Evolutionary conservation across 2,329 filamentous ascomycete genomes (phyloP), one percentile per base, ranked within the genome.

Genomic region (Teratosphaeriaceae sp.): DNA sequence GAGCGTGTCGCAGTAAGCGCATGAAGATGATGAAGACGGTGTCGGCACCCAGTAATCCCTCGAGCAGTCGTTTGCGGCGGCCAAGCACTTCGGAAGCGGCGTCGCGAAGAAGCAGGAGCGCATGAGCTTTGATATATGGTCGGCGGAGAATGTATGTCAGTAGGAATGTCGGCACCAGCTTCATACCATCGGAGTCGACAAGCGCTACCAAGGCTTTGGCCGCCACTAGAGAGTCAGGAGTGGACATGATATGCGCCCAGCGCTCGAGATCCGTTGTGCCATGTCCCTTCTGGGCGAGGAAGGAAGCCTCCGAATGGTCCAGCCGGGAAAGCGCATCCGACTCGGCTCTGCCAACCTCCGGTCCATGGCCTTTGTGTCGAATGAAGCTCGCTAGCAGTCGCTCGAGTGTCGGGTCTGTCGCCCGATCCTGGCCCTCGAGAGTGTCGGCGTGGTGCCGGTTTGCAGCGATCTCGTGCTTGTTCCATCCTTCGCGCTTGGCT

Each of bases 1-100:
- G 68, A 44, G 74, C 73, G 61, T 74, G 72, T 15, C 68, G 68
- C 27, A 77, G 54, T 21, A 79, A 61, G 18, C 72, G 68, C 38
- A 67, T 55, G 39, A 72, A 64, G 22, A 74, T 57, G 16, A 62
- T 55, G 49, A 68, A 60, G 27, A 67, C 46, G 18, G 51, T 40
- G 62, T 20, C 61, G 50, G 43, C 43, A n/a, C 13, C 18, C 5
- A 15, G n/a, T 8, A 45, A 27, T 20, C 40, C 22, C 19, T 37
- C 30, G 24, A 43, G 37, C 3, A 40, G 20, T 13, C 47, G 45
- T 43, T 38, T 41, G 19, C 22, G 24, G 13, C 18, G 15, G 15
- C 5, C 22, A 8, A 34, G 30, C 37, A 39, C 2, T 21, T 5
- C 20, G 23, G n/a, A 13, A 18, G 8, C 6, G 16, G 22, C 11